Evolutionary conservation across 768 basidiomycete species (phyloP).

Genomic region (Podaxis carcinomalis): DNA sequence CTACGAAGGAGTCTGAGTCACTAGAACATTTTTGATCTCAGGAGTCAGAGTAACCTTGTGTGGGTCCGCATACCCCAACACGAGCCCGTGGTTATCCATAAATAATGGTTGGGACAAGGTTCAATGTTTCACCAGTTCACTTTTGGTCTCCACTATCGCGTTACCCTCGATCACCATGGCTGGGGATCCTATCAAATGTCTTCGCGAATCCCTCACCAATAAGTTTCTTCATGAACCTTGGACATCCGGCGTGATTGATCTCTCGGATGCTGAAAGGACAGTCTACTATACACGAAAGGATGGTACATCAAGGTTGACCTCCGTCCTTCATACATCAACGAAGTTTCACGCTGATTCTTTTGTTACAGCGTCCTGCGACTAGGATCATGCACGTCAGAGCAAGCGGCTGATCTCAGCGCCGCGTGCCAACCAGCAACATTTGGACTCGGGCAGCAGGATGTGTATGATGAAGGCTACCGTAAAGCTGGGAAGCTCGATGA

Average conservation of each 20-base stretch:
- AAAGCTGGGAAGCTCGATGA: conserved; percentile 42
- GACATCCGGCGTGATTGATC: neutral
- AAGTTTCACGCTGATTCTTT: neutral
- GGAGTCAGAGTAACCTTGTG: too few relatives aligned
- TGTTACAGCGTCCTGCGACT: neutral
- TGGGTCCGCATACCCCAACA: too few relatives aligned
- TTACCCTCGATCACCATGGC: neutral
- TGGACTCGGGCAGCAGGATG: conserved; percentile 29
- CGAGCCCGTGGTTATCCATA: too few relatives aligned
- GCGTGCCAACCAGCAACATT: conserved; percentile 40
- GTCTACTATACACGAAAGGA: neutral
- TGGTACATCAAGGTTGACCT: neutral
- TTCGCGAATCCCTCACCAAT: neutral
- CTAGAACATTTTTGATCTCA: too few relatives aligned
- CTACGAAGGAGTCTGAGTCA: too few relatives aligned
- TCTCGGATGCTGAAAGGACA: neutral
- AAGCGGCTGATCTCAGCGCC: conserved; percentile 17
- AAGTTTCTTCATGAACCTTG: neutral
- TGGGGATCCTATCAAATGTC: neutral
- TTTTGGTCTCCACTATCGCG: too few relatives aligned
- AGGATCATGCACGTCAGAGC: neutral
- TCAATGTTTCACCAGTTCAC: too few relatives aligned
- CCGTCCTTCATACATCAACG: too few relatives aligned
- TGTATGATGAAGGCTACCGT: conserved; percentile 40
- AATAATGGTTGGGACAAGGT: too few relatives aligned